Conservation (phyloP, 176 grass and related monocot genomes). For the Cenchrus purpureus region DNA sequence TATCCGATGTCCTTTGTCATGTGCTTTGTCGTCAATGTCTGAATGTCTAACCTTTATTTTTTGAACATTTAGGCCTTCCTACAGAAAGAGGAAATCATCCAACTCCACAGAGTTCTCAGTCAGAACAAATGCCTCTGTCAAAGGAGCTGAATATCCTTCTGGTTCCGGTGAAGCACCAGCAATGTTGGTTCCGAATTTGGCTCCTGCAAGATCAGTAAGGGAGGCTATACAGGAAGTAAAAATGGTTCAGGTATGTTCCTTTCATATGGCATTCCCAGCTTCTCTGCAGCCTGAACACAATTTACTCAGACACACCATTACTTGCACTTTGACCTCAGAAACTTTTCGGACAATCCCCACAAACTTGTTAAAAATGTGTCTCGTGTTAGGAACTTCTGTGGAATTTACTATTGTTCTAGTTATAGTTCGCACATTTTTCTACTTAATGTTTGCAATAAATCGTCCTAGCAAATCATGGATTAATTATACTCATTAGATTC, state of each 20-base stretch:
- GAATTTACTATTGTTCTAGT: background rate
- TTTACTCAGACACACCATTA: background rate
- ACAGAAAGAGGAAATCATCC: slow-evolving; percentile 69
- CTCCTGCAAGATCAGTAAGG: slow-evolving; percentile 77
- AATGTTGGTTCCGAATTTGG: slow-evolving; percentile 85
- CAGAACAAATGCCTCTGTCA: slow-evolving; percentile 52
- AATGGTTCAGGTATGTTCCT: slow-evolving; percentile 84
- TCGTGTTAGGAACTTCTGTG: background rate
- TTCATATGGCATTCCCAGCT: background rate
- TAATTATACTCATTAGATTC: too few relatives aligned
- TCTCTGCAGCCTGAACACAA: slow-evolving; percentile 3
- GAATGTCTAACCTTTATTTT: background rate
- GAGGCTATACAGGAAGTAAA: slow-evolving; percentile 96
- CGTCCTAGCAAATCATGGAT: background rate
- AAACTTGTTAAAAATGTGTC: slow-evolving; percentile 19
- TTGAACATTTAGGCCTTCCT: slow-evolving; percentile 59
- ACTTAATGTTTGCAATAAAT: background rate
- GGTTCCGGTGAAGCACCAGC: slow-evolving; percentile 59
- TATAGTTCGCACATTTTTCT: background rate
- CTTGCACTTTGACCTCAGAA: slow-evolving; percentile 17
- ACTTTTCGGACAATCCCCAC: background rate
- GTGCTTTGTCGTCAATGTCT: background rate
- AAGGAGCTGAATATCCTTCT: slow-evolving; percentile 54
- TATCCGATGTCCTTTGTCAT: slow-evolving; percentile 9
- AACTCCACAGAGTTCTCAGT: slow-evolving; percentile 69